Base-by-base conservation (phyloP, 257 asterid genomes). In the Petunia axillaris region DNA sequence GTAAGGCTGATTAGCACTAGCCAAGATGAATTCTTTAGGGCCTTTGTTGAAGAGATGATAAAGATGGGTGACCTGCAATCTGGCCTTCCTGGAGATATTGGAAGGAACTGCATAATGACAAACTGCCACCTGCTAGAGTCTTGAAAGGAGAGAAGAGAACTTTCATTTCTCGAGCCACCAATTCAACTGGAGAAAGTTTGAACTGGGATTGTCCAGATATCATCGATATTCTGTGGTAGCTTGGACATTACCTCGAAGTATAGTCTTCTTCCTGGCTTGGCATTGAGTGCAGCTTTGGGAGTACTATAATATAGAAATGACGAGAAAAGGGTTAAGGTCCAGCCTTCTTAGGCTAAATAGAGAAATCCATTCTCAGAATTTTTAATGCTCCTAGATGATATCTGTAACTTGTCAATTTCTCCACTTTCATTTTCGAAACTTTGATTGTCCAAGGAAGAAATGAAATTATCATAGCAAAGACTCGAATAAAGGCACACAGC, bases 21-120 rank as follows among this genome's bases (percentile, higher is more conserved):
- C 44, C 76, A 88, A 85, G 11, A 37, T 0, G 82, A 63, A 37
- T 94, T 93, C 78, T 89, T 87, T 4, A 44, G 55, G 58, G 97
- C 97, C 0, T 91, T 94, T 46, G 90, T 89, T 2, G 85, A 88
- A 4, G 95, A 96, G 82, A 94, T 93, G 97, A 80, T 89, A 35
- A 90, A 88, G 82, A 57, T 91, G 90, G 97, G 98, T 0, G 97
- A 93, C 37, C 66, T 94, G 13, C 91, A 83, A n/a, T 91, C 93
- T 0, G 90, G 87, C 3, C 43, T 78, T 8, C 91, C 86, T 0
- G 97, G 97, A 4, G 96, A 93, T 86, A 59, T 94, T 59, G 77
- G 98, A 79, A 90, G 81, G 84, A 87, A 89, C 54, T 93, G 98
- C 76, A 87, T 94, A 79, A 81, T 85, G 53, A 93, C 80, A 54